A percentile compares a stretch with the other conserved stretches of the same genome.
Conservation (phyloP, 352 stramenopile genomes). For the Pilasporangium apinafurcum region DNA sequence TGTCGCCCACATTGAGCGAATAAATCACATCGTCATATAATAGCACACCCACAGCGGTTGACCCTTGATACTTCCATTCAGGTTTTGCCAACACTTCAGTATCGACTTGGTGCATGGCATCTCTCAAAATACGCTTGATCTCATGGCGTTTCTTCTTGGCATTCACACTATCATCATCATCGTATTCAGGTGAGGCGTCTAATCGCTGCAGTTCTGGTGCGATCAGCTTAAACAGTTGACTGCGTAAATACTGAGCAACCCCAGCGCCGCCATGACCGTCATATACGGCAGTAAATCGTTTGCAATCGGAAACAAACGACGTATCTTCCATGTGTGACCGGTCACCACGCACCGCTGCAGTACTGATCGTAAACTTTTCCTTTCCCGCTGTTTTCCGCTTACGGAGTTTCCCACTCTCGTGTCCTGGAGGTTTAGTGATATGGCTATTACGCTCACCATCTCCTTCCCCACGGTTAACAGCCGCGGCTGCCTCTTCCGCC, state of each 20-base stretch:
- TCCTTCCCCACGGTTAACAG: background rate
- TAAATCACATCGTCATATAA: conserved; percentile 75
- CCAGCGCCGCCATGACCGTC: conserved; percentile 74
- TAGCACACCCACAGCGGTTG: conserved; percentile 66
- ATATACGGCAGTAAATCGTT: conserved; percentile 78
- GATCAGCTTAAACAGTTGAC: conserved; percentile 52
- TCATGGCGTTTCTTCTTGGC: conserved; percentile 25
- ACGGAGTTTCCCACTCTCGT: too few relatives aligned
- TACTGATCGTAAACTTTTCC: conserved; percentile 48
- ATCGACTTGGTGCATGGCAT: conserved; percentile 46
- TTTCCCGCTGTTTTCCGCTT: conserved; percentile 41
- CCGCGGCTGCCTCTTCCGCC: background rate
- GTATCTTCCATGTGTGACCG: conserved; percentile 82
- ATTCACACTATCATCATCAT: conserved; percentile 10
- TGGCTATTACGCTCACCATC: too few relatives aligned
- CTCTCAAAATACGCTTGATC: conserved; percentile 29
- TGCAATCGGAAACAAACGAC: conserved; percentile 71
- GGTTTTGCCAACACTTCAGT: conserved; percentile 47
- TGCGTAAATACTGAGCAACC: conserved; percentile 61
- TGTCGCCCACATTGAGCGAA: conserved; percentile 93
- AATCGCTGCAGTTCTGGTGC: conserved; percentile 34
- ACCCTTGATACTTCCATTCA: conserved; percentile 80
- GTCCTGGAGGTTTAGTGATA: too few relatives aligned
- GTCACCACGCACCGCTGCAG: conserved; percentile 64
- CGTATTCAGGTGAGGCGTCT: conserved; percentile 16